These are phyloP conservation scores for Testicularia cyperi DNA, from an alignment of 1,284 basidiomycete species.

Conservation along the genomic window DNA sequence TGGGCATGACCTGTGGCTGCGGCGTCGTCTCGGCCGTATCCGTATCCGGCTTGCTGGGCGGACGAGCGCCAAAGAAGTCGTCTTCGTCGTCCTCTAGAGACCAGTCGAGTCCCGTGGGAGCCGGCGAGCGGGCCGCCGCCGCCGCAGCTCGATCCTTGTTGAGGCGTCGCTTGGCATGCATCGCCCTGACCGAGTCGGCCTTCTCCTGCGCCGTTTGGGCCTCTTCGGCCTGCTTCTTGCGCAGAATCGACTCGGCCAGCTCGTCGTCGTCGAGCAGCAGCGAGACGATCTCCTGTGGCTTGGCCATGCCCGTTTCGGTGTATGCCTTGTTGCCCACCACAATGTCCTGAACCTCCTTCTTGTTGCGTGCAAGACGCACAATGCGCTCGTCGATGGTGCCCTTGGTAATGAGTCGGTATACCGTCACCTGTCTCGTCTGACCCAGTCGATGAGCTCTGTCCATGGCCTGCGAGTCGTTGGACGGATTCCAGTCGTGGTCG, in stretches of 20 bases:
- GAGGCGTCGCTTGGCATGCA: constrained; percentile 50
- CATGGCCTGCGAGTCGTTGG: constrained; percentile 98
- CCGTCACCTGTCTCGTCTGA: constrained; percentile 97
- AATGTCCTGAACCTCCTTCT: constrained; percentile 75
- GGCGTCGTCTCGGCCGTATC: constrained; percentile 41
- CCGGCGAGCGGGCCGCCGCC: constrained; percentile 11
- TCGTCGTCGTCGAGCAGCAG: constrained; percentile 91
- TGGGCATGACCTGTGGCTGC: constrained; percentile 25
- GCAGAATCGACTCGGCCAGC: constrained; percentile 59
- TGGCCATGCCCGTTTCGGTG: constrained; percentile 68
- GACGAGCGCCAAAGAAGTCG: constrained; percentile 56
- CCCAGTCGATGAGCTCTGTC: constrained; percentile 98
- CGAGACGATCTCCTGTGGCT: constrained; percentile 95
- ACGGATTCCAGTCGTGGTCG: constrained; percentile 97
- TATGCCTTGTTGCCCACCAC: constrained; percentile 94
- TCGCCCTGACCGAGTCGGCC: constrained; percentile 54
- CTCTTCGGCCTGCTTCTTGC: constrained; percentile 58
- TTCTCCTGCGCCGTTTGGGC: constrained; percentile 54
- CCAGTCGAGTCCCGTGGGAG: constrained; percentile 35
- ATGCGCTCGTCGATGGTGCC: constrained; percentile 99
- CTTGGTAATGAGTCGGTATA: constrained; percentile 92
- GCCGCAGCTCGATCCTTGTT: constrained; percentile 45
- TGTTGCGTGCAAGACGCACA: constrained; percentile 65
- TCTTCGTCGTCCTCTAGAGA: constrained; percentile 58
- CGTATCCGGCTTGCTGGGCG: constrained; percentile 29